These are phyloP conservation scores for Phytophthora ramorum DNA, from an alignment of 352 stramenopile species.

Conservation along the genomic window DNA sequence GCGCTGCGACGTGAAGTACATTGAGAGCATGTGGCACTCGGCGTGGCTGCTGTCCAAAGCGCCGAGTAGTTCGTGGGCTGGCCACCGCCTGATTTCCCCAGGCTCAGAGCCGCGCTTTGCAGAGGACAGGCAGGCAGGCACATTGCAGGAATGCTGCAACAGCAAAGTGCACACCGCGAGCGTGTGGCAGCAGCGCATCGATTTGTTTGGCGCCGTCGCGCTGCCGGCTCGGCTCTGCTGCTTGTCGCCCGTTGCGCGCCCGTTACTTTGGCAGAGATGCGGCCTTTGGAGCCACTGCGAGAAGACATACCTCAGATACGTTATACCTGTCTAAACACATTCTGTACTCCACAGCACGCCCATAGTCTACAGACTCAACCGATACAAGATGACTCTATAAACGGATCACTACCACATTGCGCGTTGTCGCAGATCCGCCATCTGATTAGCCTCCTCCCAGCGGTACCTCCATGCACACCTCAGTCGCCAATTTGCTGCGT, in stretches of 20 bases:
- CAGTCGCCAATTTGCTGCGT: conserved; percentile 35
- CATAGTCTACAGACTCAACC: too few relatives aligned
- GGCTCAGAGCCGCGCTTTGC: not conserved
- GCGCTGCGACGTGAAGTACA: conserved; percentile 17
- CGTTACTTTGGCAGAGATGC: conserved; percentile 18
- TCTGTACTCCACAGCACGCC: too few relatives aligned
- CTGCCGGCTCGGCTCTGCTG: conserved; percentile 3
- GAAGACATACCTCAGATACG: not conserved
- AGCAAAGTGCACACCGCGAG: not conserved
- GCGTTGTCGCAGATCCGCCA: conserved; percentile 3
- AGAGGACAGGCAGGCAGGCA: not conserved
- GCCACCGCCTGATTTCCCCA: too few relatives aligned
- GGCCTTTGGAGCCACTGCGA: conserved; percentile 9
- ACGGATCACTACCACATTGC: not conserved
- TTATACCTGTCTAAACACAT: not conserved
- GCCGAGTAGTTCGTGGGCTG: conserved; percentile 8
- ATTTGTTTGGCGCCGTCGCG: conserved; percentile 27
- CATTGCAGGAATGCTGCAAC: not conserved
- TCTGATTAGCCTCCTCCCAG: conserved; percentile 20
- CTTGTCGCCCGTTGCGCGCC: conserved; percentile 19
- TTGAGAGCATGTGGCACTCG: conserved; percentile 15
- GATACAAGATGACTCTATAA: not conserved
- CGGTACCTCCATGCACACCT: not conserved
- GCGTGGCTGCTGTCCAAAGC: conserved; percentile 15
- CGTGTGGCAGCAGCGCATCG: not conserved